phyloP scores from a whole-genome alignment of 164 flowering plant genomes.

The Sedum album region DNA sequence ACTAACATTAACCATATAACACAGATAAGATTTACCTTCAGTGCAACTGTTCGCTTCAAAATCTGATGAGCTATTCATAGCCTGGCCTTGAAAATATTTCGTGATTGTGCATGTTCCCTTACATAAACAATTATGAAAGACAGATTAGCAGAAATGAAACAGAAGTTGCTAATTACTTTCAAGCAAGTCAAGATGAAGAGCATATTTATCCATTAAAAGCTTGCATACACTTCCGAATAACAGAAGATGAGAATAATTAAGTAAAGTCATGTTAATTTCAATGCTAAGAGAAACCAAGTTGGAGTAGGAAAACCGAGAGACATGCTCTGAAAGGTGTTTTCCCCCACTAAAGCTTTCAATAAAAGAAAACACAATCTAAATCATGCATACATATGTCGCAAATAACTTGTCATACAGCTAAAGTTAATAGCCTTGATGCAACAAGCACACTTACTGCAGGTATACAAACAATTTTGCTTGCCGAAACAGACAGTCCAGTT shows the following conservation, averaged over 20 bases:
- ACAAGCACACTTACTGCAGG: conserved; percentile 51
- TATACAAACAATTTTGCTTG: conserved; percentile 65
- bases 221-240: background rate
- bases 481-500: conserved; percentile 74
- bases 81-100: conserved; percentile 12
- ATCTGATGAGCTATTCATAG: conserved; percentile 10
- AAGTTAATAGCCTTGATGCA: background rate
- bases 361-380: background rate
- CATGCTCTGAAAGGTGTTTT: background rate
- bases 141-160: background rate
- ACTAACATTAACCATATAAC: background rate
- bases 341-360: background rate
- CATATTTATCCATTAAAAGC: background rate
- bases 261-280: background rate
- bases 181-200: background rate
- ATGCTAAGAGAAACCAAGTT: too few species aligned
- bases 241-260: background rate
- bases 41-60: conserved; percentile 8
- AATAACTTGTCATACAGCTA: background rate
- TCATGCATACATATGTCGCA: background rate
- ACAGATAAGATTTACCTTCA: conserved; percentile 13
- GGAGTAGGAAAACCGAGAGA: background rate
- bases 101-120: conserved; percentile 4
- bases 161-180: background rate
- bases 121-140: conserved; percentile 1